Base-by-base conservation (phyloP, 1,284 basidiomycete genomes). In the Apiotrichum brassicae region DNA sequence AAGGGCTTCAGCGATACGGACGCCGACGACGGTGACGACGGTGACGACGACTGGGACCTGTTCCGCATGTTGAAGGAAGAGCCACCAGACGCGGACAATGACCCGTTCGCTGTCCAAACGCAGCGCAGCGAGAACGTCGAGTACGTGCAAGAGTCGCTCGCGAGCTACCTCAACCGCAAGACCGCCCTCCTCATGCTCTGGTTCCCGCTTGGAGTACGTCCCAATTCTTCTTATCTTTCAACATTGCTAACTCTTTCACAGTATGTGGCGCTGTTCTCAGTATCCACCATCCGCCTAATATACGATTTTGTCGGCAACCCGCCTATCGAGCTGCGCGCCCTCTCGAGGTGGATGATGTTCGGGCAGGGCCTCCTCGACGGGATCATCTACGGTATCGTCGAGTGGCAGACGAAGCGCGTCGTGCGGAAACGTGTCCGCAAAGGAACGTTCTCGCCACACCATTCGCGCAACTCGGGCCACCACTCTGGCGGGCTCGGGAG, bases 301-400 rank as follows among this genome's bases (percentile, higher is more conserved):
- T 75, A 68, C 56, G 71, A 74, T 53, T 70, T 74, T 57, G 43
- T 38, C 4, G 58, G 61, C 6, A 32, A 51, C 13, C 64, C 70
- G 3, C 69, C 72, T 0, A 53, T 56, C 2, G 52, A 50, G 1
- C 53, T 75, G 12, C 52, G 70, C 24, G 73, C 72, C 7, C 48
- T 75, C 16, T 70, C 71, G 6, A 57, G 72, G 42, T 75, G 73
- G 73, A 65, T 73, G 50, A 62, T 75, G 42, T 70, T 75, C 38
- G 58, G 69, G 4, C 73, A 75, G 48, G 72, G 72, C 18, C 51
- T 72, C 13, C 57, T 73, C 4, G 68, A 75, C 48, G 70, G 67
- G 4, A 13, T 73, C 44, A 75, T 75, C 51, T 75, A 74, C 42
- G 73, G 73, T 30, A 42, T 70, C 8, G 67, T 75, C 45, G 73